phyloP scores from a whole-genome alignment of 2,329 filamentous ascomycete genomes.

The Calonectria crousiana region DNA sequence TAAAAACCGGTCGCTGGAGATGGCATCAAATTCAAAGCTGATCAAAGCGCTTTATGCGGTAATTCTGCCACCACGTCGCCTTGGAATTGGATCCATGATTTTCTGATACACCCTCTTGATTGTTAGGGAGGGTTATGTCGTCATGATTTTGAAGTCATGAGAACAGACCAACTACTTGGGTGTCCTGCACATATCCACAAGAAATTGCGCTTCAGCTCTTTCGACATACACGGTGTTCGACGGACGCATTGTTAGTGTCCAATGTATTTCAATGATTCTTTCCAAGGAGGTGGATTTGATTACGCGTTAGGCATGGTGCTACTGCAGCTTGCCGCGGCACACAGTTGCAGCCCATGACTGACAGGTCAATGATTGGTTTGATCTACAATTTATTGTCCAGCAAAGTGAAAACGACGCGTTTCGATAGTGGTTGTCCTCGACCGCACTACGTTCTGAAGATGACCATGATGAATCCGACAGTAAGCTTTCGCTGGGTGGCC shows the following conservation, averaged over 20 bases:
- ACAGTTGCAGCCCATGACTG: neutral
- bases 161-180: neutral
- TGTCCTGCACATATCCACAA: neutral
- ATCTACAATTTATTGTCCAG: neutral
- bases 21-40: neutral
- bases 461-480: neutral
- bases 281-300: neutral
- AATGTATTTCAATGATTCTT: neutral
- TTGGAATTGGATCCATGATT: neutral
- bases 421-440: neutral
- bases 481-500: neutral
- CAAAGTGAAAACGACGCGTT: neutral
- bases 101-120: neutral
- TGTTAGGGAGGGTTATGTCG: neutral
- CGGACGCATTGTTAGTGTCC: constrained; percentile 2
- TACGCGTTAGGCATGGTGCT: neutral
- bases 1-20: neutral
- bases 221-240: neutral
- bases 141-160: constrained; percentile 12
- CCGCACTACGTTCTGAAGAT: neutral
- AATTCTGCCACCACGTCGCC: neutral
- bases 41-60: constrained; percentile 17
- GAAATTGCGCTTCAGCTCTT: neutral
- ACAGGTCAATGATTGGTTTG: neutral
- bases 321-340: neutral